Conservation (phyloP, 768 basidiomycete genomes). For the Hypholoma sublateritium region DNA sequence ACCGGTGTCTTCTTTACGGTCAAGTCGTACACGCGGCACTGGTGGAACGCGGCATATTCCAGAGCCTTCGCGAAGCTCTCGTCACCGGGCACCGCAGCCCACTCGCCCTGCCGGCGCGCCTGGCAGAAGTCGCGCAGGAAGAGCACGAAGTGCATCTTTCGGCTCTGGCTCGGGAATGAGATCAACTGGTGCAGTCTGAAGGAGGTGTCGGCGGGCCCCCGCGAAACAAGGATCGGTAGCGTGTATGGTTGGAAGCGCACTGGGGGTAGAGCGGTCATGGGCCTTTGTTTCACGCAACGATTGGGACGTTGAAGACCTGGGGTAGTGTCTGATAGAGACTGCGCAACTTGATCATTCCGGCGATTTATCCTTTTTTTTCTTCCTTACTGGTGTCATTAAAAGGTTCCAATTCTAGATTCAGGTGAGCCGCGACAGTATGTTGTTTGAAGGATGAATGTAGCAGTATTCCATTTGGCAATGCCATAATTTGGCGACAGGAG, state of each 20-base stretch:
- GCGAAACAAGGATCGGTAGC: background rate
- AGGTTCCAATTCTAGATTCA: too few relatives aligned
- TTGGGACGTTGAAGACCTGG: background rate
- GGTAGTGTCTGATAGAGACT: too few relatives aligned
- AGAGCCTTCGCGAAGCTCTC: background rate
- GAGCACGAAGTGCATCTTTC: constrained; percentile 1
- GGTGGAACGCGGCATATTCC: constrained; percentile 1
- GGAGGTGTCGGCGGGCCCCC: background rate
- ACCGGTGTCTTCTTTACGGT: background rate
- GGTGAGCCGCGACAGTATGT: too few relatives aligned
- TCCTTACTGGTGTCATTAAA: too few relatives aligned
- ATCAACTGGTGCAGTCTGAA: background rate
- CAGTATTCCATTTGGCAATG: too few relatives aligned
- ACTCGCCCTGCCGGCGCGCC: background rate
- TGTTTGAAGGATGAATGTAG: too few relatives aligned
- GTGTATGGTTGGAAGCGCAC: background rate
- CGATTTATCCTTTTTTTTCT: too few relatives aligned
- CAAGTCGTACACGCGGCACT: background rate
- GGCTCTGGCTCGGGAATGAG: background rate
- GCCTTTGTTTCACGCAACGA: background rate
- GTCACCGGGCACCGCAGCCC: background rate
- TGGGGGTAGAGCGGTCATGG: background rate
- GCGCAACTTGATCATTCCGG: too few relatives aligned
- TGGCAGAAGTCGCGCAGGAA: background rate
- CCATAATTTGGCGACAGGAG: too few relatives aligned